Evolutionary conservation across 768 basidiomycete genomes (phyloP), one percentile per base, ranked within the genome.

Genomic region (Nevesoporus exiguus): DNA sequence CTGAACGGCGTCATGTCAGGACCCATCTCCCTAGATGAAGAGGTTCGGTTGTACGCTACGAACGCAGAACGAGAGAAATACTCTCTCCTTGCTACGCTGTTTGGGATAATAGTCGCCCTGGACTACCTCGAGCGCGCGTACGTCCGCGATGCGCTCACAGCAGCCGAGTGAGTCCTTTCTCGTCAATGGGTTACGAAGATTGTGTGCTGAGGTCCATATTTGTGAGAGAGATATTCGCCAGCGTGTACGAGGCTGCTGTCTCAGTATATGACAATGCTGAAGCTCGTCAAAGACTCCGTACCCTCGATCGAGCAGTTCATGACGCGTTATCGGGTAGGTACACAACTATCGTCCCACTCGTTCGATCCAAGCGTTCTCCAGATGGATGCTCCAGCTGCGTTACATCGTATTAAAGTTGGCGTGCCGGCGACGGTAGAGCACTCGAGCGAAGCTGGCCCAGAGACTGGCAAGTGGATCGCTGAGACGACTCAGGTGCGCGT

Each of bases 341-440:
- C 3, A 31, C 14, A 2, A 3, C 13, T 14, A 3, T 21, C 34
- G 5, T 17, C 49, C 15, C 0, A 21, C 9, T 37, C 5, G 37
- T 25, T 19, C 8, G 14, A 5, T 14, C n/a, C 34, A 30, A 15
- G 11, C 9, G 22, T 1, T 0, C 5, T 33, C n/a, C 56, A 93
- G 90, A 92, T 96, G 88, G 93, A 96, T 66, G 81, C 90, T 55
- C 91, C 93, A 1, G 96, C 96, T 11, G 96, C 96, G 2, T 73
- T 96, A 9, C 93, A 98, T 69, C 78, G 95, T 37, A 75, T 98
- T 31, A 81, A 86, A 65, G 90, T 98, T 1, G 95, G 95, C 10
- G 94, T 98, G 0, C 96, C 96, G 5, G 96, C 96, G 0, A 98
- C 95, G 0, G 90, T 97, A 4, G 95, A 98, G 68, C 96, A 98